A percentile compares a stretch with the other conserved stretches of the same genome.
These are phyloP conservation scores for Cercospora berteroae DNA, from an alignment of 2,329 filamentous ascomycete genomes.

Conservation along the genomic window DNA sequence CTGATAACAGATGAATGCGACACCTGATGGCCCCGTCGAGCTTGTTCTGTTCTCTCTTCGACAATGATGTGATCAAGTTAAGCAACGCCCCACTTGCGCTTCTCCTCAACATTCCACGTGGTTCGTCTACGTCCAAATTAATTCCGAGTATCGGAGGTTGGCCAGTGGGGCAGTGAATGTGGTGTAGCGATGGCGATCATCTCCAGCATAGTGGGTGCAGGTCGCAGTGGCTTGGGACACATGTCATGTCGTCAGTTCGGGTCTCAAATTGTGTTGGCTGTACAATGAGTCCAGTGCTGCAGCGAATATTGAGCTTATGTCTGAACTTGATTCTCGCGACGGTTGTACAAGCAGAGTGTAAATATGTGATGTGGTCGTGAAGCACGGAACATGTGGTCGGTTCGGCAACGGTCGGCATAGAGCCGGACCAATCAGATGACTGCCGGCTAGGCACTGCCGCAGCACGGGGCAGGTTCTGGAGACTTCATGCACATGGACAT, in stretches of 20 bases:
- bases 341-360: neutral
- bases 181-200: neutral
- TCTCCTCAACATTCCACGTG: neutral
- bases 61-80: neutral
- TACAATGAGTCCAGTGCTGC: neutral
- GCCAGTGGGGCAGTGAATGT: neutral
- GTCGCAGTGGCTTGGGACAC: neutral
- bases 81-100: neutral
- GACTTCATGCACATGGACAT: neutral
- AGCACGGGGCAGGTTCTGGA: neutral
- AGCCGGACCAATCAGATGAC: neutral
- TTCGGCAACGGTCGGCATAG: neutral
- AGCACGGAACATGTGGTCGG: neutral
- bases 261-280: no score
- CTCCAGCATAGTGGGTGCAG: neutral
- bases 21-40: neutral
- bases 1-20: neutral
- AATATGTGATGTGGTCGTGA: neutral
- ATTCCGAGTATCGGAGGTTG: neutral
- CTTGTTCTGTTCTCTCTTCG: neutral
- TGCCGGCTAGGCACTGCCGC: neutral
- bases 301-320: no score
- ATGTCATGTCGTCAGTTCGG: neutral
- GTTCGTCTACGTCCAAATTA: neutral
- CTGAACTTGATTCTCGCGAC: no score